Percentiles rank a stretch among this genome's conserved stretches.
phyloP scores from a whole-genome alignment of 306 rosid species.

The Quercus robur region DNA sequence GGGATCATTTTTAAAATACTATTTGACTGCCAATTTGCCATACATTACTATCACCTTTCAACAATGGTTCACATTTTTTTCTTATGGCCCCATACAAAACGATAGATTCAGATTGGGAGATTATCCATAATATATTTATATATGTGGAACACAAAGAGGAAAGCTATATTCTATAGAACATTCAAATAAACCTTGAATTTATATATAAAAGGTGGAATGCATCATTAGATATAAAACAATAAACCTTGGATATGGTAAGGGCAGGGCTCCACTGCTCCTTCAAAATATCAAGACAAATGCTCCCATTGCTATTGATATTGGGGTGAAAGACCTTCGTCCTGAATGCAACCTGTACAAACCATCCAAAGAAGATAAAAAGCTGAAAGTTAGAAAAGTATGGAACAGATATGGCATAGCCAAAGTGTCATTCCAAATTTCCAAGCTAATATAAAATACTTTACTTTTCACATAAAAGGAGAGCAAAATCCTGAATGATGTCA shows the following conservation, averaged over 20 bases:
- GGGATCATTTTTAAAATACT: background rate
- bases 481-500: background rate
- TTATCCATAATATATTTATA: background rate
- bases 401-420: background rate
- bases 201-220: background rate
- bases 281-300: constrained; percentile 76
- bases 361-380: background rate
- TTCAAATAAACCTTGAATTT: background rate
- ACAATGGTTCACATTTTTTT: background rate
- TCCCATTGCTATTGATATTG: constrained; percentile 71
- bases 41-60: background rate
- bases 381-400: background rate
- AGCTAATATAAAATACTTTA: background rate
- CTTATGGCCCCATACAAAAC: background rate
- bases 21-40: background rate
- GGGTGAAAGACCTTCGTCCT: constrained; percentile 75
- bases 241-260: constrained; percentile 70
- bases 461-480: background rate
- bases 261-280: constrained; percentile 88
- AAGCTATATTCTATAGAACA: background rate
- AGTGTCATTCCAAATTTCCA: background rate
- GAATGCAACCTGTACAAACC: constrained; percentile 55
- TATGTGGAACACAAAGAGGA: background rate
- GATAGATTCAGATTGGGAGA: background rate
- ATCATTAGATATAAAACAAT: background rate